A percentile compares a stretch with the other conserved stretches of the same genome.
phyloP scores from a whole-genome alignment of 352 stramenopile genomes.

The Pythium aquatile region DNA sequence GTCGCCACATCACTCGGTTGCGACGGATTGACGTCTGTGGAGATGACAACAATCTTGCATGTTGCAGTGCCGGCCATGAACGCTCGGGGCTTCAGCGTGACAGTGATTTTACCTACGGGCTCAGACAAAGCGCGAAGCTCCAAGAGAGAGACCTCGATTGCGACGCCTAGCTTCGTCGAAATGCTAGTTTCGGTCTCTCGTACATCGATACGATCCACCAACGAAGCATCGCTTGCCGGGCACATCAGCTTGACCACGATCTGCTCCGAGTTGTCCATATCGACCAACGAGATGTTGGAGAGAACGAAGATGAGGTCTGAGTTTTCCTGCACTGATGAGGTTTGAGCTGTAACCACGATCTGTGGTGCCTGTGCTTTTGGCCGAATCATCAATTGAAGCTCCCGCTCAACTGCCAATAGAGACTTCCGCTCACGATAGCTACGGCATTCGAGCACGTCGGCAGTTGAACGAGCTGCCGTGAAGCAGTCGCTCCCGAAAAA shows the following conservation, averaged over 20 bases:
- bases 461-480: not conserved
- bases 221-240: not conserved
- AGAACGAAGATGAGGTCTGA: constrained; percentile 4
- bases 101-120: not conserved
- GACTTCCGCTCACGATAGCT: constrained; percentile 24
- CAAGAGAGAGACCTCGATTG: constrained; percentile 2
- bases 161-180: not conserved
- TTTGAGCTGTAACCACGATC: constrained; percentile 3
- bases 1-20: not conserved
- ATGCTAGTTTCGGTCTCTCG: not conserved
- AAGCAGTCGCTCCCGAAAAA: constrained; percentile 23
- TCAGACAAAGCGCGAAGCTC: constrained; percentile 4
- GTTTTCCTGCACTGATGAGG: constrained; percentile 8
- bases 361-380: constrained; percentile 16
- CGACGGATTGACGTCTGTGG: constrained; percentile 13
- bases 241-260: constrained; percentile 8
- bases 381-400: constrained; percentile 10
- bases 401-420: constrained; percentile 14
- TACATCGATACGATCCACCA: constrained; percentile 8
- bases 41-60: constrained; percentile 5
- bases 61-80: constrained; percentile 12
- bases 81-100: constrained; percentile 2
- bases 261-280: constrained; percentile 17
- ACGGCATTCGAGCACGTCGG: constrained; percentile 13
- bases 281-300: constrained; percentile 16